phyloP scores from a whole-genome alignment of 371 early-diverging fungal species.

The Apophysomyces trapeziformis region DNA sequence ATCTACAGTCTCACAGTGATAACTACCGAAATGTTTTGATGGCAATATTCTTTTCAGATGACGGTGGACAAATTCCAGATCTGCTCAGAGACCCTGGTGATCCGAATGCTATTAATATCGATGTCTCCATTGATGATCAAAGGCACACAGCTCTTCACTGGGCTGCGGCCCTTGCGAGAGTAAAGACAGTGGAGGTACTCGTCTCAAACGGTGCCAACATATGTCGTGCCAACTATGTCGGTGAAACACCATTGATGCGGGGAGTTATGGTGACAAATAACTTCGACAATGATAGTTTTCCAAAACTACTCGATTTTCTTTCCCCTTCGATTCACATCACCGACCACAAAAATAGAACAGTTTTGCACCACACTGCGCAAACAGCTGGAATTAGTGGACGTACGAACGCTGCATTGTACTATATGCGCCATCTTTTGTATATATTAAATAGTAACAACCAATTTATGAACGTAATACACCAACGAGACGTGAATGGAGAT shows the following conservation, averaged over 20 bases:
- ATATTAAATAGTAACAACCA: constrained; percentile 60
- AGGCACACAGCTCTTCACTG: constrained; percentile 96
- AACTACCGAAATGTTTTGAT: constrained; percentile 68
- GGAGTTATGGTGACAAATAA: constrained; percentile 89
- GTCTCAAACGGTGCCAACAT: constrained; percentile 79
- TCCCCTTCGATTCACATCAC: constrained; percentile 76
- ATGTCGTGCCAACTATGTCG: constrained; percentile 74
- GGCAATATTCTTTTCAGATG: constrained; percentile 76
- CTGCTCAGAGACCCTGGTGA: constrained; percentile 55
- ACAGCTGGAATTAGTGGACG: constrained; percentile 78
- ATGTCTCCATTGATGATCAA: constrained; percentile 90
- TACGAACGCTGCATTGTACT: constrained; percentile 80
- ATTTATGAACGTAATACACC: constrained; percentile 75
- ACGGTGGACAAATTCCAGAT: constrained; percentile 59
- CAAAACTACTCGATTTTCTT: constrained; percentile 73
- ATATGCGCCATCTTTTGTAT: constrained; percentile 84
- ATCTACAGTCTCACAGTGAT: constrained; percentile 36
- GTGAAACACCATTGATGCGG: constrained; percentile 91
- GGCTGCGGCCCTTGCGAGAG: constrained; percentile 92
- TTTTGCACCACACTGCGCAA: constrained; percentile 92
- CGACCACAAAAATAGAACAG: constrained; percentile 84
- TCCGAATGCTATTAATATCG: not conserved
- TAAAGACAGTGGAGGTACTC: constrained; percentile 74
- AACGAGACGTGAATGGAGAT: constrained; percentile 88
- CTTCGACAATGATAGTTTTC: constrained; percentile 84